Evolutionary conservation across 2,329 filamentous ascomycete genomes (phyloP).

Genomic region (Aspergillus udagawae): DNA sequence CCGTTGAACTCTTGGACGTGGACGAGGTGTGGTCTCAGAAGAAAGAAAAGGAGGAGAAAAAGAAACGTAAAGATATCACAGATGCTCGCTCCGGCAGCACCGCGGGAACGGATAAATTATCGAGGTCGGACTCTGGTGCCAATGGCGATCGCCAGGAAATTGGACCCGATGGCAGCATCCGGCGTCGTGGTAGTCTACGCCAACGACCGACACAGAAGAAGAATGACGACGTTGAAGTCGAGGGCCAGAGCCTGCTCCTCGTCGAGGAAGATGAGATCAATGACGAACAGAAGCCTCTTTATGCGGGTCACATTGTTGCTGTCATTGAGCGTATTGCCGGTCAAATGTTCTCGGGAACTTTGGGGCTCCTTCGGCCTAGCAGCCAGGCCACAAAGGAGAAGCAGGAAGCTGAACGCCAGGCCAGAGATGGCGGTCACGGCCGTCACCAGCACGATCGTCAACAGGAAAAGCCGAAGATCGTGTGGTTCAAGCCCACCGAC

Average conservation of each 20-base stretch:
- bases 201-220: constrained; percentile 99
- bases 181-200: constrained; percentile 87
- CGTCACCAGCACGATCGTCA: constrained; percentile 74
- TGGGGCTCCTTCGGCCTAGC: constrained; percentile 89
- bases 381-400: constrained; percentile 99
- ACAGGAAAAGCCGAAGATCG: constrained; percentile 98
- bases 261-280: constrained; percentile 99
- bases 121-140: constrained; percentile 54
- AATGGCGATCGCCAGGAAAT: constrained; percentile 60
- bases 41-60: constrained; percentile 99
- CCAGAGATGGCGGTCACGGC: constrained; percentile 74
- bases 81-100: constrained; percentile 78
- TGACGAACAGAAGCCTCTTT: constrained; percentile 95
- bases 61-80: constrained; percentile 98
- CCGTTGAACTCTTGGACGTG: constrained; percentile 92
- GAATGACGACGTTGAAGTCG: constrained; percentile 98
- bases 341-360: constrained; percentile 97
- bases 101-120: constrained; percentile 62
- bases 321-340: constrained; percentile 95
- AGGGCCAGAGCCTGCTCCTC: constrained; percentile 91
- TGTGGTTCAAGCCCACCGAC: constrained; percentile 99
- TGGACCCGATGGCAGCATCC: constrained; percentile 75
- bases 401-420: constrained; percentile 92
- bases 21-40: constrained; percentile 99
- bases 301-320: constrained; percentile 93